Conservation (phyloP, 345 rosid genomes). For the Hibiscus trionum region DNA sequence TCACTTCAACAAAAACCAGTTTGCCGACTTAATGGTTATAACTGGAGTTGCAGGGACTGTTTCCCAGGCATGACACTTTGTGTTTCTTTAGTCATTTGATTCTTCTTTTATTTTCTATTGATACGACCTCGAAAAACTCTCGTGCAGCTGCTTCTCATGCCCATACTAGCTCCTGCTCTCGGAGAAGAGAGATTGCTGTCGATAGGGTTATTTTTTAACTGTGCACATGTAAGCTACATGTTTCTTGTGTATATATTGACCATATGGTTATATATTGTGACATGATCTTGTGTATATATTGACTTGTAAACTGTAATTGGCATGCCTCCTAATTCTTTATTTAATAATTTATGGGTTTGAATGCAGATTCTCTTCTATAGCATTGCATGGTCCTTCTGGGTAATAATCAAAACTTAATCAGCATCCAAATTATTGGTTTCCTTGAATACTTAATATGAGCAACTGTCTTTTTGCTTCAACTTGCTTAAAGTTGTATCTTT, state of each 20-base stretch:
- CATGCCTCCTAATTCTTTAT: background rate
- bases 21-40: slow-evolving; percentile 86
- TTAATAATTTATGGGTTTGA: slow-evolving; percentile 9
- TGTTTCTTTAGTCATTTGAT: background rate
- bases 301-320: background rate
- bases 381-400: slow-evolving; percentile 84
- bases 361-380: slow-evolving; percentile 75
- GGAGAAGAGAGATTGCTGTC: slow-evolving; percentile 80
- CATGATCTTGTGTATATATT: background rate
- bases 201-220: slow-evolving; percentile 60
- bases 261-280: background rate
- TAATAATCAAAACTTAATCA: slow-evolving; percentile 22
- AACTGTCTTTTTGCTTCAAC: background rate
- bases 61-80: slow-evolving; percentile 55
- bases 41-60: slow-evolving; percentile 66
- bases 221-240: slow-evolving; percentile 51
- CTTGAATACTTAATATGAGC: background rate
- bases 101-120: slow-evolving; percentile 8
- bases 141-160: slow-evolving; percentile 73
- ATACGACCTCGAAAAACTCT: slow-evolving; percentile 2
- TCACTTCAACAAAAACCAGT: slow-evolving; percentile 78
- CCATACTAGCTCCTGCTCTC: slow-evolving; percentile 52
- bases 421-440: background rate
- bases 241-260: background rate
- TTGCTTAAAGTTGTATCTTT: background rate